These are phyloP conservation scores for Fusarium chuoi DNA, from an alignment of 2,329 filamentous ascomycete species.

Conservation along the genomic window DNA sequence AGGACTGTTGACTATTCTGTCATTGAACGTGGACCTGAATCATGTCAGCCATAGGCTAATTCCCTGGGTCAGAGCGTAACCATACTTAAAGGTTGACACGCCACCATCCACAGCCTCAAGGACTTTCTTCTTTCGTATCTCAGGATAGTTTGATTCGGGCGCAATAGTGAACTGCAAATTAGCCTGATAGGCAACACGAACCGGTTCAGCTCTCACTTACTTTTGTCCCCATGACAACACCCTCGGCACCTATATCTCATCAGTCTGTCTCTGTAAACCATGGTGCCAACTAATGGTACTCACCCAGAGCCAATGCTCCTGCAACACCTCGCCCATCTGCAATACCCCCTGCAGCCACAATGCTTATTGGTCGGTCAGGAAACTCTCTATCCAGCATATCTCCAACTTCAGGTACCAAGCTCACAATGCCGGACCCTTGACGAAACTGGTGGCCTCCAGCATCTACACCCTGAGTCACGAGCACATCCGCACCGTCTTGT, in stretches of 20 bases:
- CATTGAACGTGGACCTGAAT: constrained; percentile 54
- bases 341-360: constrained; percentile 71
- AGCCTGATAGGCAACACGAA: constrained; percentile 1
- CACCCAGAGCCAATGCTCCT: constrained; percentile 65
- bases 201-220: constrained; percentile 36
- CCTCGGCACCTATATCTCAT: constrained; percentile 52
- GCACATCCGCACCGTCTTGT: constrained; percentile 62
- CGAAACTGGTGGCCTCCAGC: constrained; percentile 72
- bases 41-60: neutral
- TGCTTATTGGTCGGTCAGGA: constrained; percentile 46
- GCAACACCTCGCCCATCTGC: constrained; percentile 65
- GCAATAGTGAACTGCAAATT: constrained; percentile 55
- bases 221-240: constrained; percentile 57
- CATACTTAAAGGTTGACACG: constrained; percentile 57
- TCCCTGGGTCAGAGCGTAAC: neutral
- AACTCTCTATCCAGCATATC: constrained; percentile 57
- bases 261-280: neutral
- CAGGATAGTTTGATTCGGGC: constrained; percentile 55
- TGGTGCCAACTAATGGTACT: constrained; percentile 23
- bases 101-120: constrained; percentile 57
- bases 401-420: constrained; percentile 67
- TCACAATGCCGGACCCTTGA: constrained; percentile 63
- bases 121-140: constrained; percentile 54
- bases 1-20: constrained; percentile 50
- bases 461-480: constrained; percentile 72